Evolutionary conservation across 2,329 filamentous ascomycete species (phyloP), one percentile per base, ranked within the genome.

Genomic region (Blastomyces parvus): DNA sequence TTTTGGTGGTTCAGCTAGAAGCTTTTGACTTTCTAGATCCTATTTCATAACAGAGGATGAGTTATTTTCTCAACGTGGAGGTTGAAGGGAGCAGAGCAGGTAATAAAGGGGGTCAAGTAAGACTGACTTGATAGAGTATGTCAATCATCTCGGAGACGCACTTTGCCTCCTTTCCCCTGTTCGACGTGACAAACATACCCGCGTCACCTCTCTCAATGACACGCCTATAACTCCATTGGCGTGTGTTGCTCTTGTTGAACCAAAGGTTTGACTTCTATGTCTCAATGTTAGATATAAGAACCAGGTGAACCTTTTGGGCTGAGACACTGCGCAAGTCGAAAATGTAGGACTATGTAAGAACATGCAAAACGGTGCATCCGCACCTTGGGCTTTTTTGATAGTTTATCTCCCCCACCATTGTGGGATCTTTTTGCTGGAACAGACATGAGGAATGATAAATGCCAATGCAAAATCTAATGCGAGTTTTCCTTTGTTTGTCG

Each of bases 131-230:
- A 48, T 80, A 76, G 69, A 87, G 83, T 13, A 86, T 69, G 71
- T 86, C 83, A 52, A 80, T 73, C 60, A 84, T 75, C 67, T 88
- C 85, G 55, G 76, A 76, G 27, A 83, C 79, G 63, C 83, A 85
- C 74, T 84, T 86, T 50, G 76, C 77, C 74, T 88, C 85, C 69
- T 80, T 82, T 65, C 83, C 83, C 74, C 83, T 83, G 64, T 84
- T 81, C 70, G 84, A 86, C 2, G 85, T 86, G 52, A 84, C 81
- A 78, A 85, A 86, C 36, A 87, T 84, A 13, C 85, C 85, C 60
- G 79, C 78, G 69, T 87, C 84, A 19, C 84, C 85, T 61, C 67
- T 70, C 63, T 79, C 76, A 60, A 80, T 67, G 70, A 30, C 62
- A 66, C 44, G 65, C 65, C 64, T 69, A 27, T 48, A 46, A 22